Evolutionary conservation across 2,329 filamentous ascomycete genomes (phyloP).

Genomic region (Aspergillus ochraceoroseus): DNA sequence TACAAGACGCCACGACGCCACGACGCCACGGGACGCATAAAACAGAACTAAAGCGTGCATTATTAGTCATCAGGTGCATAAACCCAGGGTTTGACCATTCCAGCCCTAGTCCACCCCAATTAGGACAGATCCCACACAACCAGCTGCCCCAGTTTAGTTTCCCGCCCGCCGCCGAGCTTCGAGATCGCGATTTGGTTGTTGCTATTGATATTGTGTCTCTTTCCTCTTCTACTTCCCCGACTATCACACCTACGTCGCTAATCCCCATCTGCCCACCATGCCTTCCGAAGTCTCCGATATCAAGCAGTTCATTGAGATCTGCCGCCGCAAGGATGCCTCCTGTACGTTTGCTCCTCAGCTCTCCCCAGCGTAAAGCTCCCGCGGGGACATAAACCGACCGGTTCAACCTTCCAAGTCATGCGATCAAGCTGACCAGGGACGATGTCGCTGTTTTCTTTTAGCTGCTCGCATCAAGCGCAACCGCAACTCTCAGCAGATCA

Average conservation of each 20-base stretch:
- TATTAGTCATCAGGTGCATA: background rate
- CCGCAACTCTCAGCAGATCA: constrained; percentile 84
- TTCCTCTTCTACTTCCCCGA: constrained; percentile 11
- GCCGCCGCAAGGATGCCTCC: constrained; percentile 97
- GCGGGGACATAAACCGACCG: too few relatives aligned
- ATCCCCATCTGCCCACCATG: constrained; percentile 67
- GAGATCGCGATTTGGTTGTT: constrained; percentile 20
- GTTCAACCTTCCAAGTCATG: too few relatives aligned
- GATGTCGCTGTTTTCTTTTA: constrained; percentile 36
- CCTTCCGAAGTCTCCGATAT: constrained; percentile 97
- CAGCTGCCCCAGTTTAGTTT: constrained; percentile 9
- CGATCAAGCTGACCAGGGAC: constrained; percentile 9
- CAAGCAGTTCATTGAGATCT: constrained; percentile 99
- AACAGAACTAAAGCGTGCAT: too few relatives aligned
- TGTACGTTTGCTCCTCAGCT: constrained; percentile 61
- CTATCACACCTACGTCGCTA: constrained; percentile 16
- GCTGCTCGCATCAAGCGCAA: constrained; percentile 95
- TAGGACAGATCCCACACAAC: constrained; percentile 18
- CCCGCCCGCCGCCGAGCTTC: constrained; percentile 16
- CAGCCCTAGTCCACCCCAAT: constrained; percentile 19
- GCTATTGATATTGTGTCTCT: background rate
- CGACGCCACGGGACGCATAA: too few relatives aligned
- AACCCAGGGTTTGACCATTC: constrained; percentile 10
- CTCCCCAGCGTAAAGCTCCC: background rate
- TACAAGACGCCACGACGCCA: too few relatives aligned